These are phyloP conservation scores for Medicago ruthenica DNA, from an alignment of 306 rosid species.

Conservation along the genomic window DNA sequence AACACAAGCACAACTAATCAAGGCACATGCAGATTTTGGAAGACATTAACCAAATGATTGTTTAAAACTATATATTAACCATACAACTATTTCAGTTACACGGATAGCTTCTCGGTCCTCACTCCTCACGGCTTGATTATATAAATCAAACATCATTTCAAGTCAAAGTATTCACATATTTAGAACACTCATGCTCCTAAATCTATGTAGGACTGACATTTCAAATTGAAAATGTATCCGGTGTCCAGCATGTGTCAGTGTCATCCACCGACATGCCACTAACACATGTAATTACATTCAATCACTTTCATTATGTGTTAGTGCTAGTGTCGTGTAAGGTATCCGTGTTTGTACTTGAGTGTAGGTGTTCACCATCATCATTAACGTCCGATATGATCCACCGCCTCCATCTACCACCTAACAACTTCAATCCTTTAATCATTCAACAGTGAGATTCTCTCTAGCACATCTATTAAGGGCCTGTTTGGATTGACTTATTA, in stretches of 20 bases:
- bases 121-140: neutral
- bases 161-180: neutral
- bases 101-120: neutral
- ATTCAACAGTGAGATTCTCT: neutral
- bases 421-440: neutral
- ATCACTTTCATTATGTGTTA: neutral
- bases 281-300: neutral
- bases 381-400: neutral
- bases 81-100: conserved; percentile 4
- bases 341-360: neutral
- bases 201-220: neutral
- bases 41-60: neutral
- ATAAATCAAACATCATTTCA: neutral
- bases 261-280: neutral
- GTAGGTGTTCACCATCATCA: neutral
- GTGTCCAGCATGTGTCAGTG: neutral
- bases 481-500: no score
- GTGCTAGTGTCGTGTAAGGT: neutral
- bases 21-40: neutral
- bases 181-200: neutral
- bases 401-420: neutral
- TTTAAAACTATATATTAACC: neutral
- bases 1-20: neutral
- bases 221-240: neutral
- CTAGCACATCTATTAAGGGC: neutral